phyloP scores from a whole-genome alignment of 352 stramenopile genomes.

The Phytophthora vignae region DNA sequence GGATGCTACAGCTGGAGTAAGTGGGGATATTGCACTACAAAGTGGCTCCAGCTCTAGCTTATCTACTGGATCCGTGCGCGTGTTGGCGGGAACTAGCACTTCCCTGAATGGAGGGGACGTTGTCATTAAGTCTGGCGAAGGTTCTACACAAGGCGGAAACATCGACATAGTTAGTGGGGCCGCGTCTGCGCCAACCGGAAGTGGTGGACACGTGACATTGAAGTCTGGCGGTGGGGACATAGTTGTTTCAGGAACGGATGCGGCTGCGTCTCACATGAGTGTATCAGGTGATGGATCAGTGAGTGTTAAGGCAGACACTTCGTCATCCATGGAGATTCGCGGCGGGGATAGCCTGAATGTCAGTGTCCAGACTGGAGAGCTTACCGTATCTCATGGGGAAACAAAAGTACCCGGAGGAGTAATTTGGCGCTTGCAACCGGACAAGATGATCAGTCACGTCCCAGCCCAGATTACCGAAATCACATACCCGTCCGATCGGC shows the following conservation, averaged over 20 bases:
- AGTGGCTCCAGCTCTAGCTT: constrained; percentile 34
- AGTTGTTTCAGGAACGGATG: constrained; percentile 30
- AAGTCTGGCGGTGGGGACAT: constrained; percentile 40
- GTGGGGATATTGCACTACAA: constrained; percentile 35
- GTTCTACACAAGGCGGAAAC: constrained; percentile 21
- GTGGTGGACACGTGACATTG: constrained; percentile 30
- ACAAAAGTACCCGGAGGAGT: constrained; percentile 55
- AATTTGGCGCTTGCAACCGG: constrained; percentile 58
- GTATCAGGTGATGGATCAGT: constrained; percentile 47
- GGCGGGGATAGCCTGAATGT: constrained; percentile 61
- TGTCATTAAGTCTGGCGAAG: constrained; percentile 27
- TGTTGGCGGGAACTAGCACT: constrained; percentile 23
- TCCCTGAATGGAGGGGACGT: constrained; percentile 26
- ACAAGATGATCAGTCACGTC: constrained; percentile 75
- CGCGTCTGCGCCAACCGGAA: constrained; percentile 21
- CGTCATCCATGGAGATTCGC: constrained; percentile 51
- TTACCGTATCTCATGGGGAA: constrained; percentile 60
- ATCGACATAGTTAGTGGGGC: constrained; percentile 38
- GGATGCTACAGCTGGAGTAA: constrained; percentile 26
- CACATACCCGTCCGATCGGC: constrained; percentile 92
- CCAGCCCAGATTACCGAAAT: constrained; percentile 91
- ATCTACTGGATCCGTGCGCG: constrained; percentile 30
- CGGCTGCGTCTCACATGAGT: constrained; percentile 31
- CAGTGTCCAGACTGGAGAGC: constrained; percentile 54
- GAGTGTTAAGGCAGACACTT: constrained; percentile 35